These are phyloP conservation scores for Komagataella populi DNA, from an alignment of 805 yeast species.

Conservation along the genomic window DNA sequence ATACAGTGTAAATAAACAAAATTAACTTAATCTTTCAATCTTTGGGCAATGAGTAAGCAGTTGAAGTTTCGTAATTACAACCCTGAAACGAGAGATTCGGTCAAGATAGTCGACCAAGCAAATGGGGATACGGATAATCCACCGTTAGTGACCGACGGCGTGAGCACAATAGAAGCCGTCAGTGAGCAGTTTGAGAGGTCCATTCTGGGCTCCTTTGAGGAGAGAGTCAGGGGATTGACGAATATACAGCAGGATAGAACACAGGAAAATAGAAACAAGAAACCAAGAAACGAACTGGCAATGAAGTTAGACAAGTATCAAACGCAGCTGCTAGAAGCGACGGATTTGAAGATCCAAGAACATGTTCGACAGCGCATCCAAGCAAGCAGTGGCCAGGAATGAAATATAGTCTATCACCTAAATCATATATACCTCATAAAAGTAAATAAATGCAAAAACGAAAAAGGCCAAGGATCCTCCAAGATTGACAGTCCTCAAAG, in stretches of 20 bases:
- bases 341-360: background rate
- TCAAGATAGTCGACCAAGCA: background rate
- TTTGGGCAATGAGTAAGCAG: background rate
- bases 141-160: constrained; percentile 10
- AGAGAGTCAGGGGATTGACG: constrained; percentile 21
- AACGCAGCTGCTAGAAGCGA: background rate
- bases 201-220: constrained; percentile 26
- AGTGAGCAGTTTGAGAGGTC: constrained; percentile 15
- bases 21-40: background rate
- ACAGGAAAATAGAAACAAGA: constrained; percentile 21
- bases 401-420: background rate
- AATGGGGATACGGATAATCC: background rate
- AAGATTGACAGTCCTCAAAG: constrained; percentile 83
- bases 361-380: background rate
- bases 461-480: constrained; percentile 86
- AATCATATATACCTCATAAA: constrained; percentile 40
- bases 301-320: background rate
- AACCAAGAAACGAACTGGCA: constrained; percentile 21
- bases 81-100: constrained; percentile 4
- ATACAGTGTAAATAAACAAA: background rate
- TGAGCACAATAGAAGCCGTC: constrained; percentile 23
- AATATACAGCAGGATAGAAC: constrained; percentile 26
- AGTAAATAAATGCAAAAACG: constrained; percentile 67
- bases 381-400: background rate
- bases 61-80: constrained; percentile 10